Base-by-base conservation (phyloP, 2,329 filamentous ascomycete species). In the Fusarium keratoplasticum region DNA sequence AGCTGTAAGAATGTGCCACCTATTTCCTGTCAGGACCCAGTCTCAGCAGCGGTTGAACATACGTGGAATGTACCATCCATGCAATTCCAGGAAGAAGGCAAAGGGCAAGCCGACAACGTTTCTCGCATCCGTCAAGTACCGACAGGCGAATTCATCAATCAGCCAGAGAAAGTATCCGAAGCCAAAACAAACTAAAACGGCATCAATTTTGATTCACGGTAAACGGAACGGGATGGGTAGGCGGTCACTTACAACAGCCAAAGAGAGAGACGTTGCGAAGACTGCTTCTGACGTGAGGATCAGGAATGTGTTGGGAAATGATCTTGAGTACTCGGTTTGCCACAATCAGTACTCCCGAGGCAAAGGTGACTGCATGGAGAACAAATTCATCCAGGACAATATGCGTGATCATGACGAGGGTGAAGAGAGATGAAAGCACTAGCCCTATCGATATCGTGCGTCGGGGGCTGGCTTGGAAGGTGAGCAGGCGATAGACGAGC, bases 191-290 rank as follows among this genome's bases (percentile, higher is more conserved):
- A 4, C 18, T n/a, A n/a, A 10, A 2, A 5, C 0, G n/a, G n/a
- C n/a, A n/a, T 40, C 5, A 40, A 18, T 3, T 11, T 1, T 40
- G 4, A n/a, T 40, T 40, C 18, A 10, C 10, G 2, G 27, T 3
- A 5, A 5, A 11, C 2, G 36, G 18, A 11, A n/a, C n/a, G n/a
- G n/a, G n/a, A n/a, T n/a, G 18, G n/a, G 0, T 2, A 25, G 22
- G 4, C 22, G 22, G 22, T 6, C 18, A 11, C 36, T n/a, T 3
- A 40, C 36, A n/a, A 11, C 8, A 40, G 5, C 36, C 18, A 9
- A 40, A 40, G 4, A 40, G 36, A 11, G 36, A 40, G 36, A 40
- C n/a, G 18, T 11, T 40, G 0, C 36, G 9, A 6, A 40, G 36
- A 10, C 18, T 38, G 5, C 11, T 9, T 40, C 36, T 40, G 9